Evolutionary conservation across 1,139 yeast genomes (phyloP), one percentile per base, ranked within the genome.

Genomic region (Suhomyces choctaworum): DNA sequence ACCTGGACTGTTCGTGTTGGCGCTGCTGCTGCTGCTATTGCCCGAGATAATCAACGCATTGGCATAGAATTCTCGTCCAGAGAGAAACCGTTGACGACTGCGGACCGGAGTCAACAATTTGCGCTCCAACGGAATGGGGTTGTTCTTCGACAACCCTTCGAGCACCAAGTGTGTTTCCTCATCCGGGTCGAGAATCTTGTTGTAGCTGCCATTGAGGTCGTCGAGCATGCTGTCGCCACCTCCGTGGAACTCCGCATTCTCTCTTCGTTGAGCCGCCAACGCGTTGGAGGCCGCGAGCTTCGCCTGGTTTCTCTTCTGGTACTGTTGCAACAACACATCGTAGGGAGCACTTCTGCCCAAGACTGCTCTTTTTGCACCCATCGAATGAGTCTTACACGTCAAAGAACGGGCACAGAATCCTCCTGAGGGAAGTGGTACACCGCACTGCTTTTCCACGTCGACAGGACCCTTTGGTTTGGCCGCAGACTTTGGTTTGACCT

Each of bases 291-390:
- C 89, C 8, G 94, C 95, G 46, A 83, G 76, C 58, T 87, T 89
- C 29, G 95, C 92, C 62, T 90, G 97, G 58, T 90, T 92, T 49
- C 89, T 77, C 54, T 89, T 82, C 62, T 92, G 98, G 56, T 92
- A 90, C 29, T 87, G 92, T 27, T 92, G 90, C 40, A 92, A 68
- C 36, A 92, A 67, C 16, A 81, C 81, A 61, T 92, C 98, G 59
- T 89, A 92, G 0, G 97, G 90, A 7, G 94, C 90, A 34, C 95
- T 80, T 50, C 98, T 74, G 5, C 98, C 98, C 20, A 80, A 80
- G 16, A 92, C 98, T 1, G 96, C 92, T 50, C 98, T 76, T 53
- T 92, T 92, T 16, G 97, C 96, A 17, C 97, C 97, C 97, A 92
- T 90, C 1, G 97, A 87, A 60, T 92, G 98, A 1, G 97, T 89